These are phyloP conservation scores for Arthroderma sp. DNA, from an alignment of 2,329 filamentous ascomycete genomes.

Conservation along the genomic window DNA sequence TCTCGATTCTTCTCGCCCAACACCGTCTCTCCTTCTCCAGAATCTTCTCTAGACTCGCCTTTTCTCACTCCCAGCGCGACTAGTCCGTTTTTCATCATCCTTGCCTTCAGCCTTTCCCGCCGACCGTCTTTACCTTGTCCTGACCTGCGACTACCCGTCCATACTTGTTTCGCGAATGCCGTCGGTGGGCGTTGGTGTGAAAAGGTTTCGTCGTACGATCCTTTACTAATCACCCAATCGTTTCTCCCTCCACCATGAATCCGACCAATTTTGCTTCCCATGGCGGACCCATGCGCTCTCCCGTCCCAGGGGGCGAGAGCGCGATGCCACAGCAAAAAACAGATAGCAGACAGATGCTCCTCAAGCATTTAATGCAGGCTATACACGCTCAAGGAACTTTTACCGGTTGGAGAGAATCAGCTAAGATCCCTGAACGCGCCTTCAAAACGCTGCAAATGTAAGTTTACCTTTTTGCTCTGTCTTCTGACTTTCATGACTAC, in stretches of 20 bases:
- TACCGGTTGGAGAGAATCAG: conserved; percentile 32
- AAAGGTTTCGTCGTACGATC: conserved; percentile 5
- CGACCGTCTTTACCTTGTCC: neutral
- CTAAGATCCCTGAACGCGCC: conserved; percentile 27
- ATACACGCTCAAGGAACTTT: conserved; percentile 31
- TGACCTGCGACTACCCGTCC: neutral
- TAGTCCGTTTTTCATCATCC: too few species aligned
- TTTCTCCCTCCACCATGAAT: conserved; percentile 30
- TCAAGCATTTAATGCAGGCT: conserved; percentile 26
- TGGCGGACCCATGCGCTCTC: conserved; percentile 18
- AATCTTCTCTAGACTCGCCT: neutral
- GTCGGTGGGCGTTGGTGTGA: conserved; percentile 4
- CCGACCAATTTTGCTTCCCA: conserved; percentile 26
- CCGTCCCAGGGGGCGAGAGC: conserved; percentile 19
- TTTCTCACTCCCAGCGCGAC: neutral
- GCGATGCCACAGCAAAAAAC: conserved; percentile 15
- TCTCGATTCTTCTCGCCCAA: neutral
- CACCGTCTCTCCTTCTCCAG: neutral
- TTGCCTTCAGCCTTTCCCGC: too few species aligned
- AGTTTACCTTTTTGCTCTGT: conserved; percentile 10
- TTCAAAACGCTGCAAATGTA: conserved; percentile 33
- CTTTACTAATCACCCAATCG: conserved; percentile 16
- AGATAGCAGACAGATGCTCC: conserved; percentile 22
- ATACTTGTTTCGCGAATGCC: neutral
- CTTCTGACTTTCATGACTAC: neutral